A percentile compares a stretch with the other conserved stretches of the same genome.
phyloP scores from a whole-genome alignment of 257 asterid species.

The Paraleonurus japonicus region DNA sequence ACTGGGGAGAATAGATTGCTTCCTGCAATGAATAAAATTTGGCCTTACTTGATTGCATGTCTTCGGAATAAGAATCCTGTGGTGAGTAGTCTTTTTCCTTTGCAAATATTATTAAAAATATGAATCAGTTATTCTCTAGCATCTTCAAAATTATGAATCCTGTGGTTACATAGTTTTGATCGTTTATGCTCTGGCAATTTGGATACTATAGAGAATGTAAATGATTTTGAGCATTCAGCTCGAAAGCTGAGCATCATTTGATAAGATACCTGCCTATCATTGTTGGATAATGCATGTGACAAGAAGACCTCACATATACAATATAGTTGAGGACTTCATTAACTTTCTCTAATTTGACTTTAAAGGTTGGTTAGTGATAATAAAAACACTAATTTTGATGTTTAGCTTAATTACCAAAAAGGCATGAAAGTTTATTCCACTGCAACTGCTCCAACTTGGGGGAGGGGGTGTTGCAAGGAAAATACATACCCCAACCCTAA shows the following conservation, averaged over 20 bases:
- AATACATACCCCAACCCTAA: neutral
- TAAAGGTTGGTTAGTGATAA: neutral
- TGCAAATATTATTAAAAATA: neutral
- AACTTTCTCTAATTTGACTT: neutral
- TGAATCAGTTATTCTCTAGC: neutral
- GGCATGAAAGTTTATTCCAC: neutral
- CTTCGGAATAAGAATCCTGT: slow-evolving; percentile 69
- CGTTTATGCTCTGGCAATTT: neutral
- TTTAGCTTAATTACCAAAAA: neutral
- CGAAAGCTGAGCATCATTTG: neutral
- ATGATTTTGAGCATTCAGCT: neutral
- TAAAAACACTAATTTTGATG: neutral
- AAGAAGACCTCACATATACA: neutral
- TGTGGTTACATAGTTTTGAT: neutral
- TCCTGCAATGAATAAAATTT: slow-evolving; percentile 94
- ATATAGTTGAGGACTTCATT: neutral
- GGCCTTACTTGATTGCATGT: slow-evolving; percentile 90
- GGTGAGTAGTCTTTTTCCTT: slow-evolving; percentile 43
- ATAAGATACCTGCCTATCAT: neutral
- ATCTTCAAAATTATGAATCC: no score
- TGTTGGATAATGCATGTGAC: neutral
- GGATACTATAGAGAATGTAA: neutral
- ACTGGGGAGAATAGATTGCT: slow-evolving; percentile 75
- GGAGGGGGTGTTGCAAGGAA: neutral
- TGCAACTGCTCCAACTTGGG: neutral